phyloP scores from a whole-genome alignment of 208 protist genomes.

The Herpetomonas tarakana region DNA sequence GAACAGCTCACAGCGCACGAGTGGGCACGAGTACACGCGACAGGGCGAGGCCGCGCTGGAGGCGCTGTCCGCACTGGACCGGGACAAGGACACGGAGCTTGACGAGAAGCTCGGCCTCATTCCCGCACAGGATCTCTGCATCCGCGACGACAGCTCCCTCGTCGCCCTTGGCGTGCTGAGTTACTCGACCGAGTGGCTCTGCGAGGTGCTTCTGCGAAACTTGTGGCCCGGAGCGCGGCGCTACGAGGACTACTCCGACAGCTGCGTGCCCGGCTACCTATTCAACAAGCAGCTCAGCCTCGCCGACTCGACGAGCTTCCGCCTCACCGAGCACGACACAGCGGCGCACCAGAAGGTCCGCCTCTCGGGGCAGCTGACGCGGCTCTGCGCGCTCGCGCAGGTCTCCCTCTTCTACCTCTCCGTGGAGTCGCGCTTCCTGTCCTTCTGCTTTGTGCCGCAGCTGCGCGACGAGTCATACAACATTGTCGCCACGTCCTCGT shows the following conservation, averaged over 20 bases:
- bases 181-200: constrained; percentile 82
- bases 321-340: constrained; percentile 10
- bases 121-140: constrained; percentile 43
- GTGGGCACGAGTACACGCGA: constrained; percentile 67
- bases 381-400: constrained; percentile 75
- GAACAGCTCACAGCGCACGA: constrained; percentile 69
- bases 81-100: constrained; percentile 15
- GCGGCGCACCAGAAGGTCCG: constrained; percentile 29
- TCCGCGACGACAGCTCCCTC: constrained; percentile 59
- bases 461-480: constrained; percentile 85
- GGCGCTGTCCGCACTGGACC: constrained; percentile 27
- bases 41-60: constrained; percentile 18
- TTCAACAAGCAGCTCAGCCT: constrained; percentile 36
- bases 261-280: constrained; percentile 48
- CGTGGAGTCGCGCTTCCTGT: constrained; percentile 71
- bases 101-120: constrained; percentile 45
- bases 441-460: constrained; percentile 84
- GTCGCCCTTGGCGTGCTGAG: constrained; percentile 69
- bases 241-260: constrained; percentile 29
- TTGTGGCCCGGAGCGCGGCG: constrained; percentile 30
- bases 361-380: constrained; percentile 47
- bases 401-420: constrained; percentile 78
- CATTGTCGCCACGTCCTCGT: constrained; percentile 45
- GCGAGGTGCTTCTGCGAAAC: constrained; percentile 34
- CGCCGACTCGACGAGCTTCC: constrained; percentile 13